Evolutionary conservation across 257 asterid genomes (phyloP).

Genomic region (Jacaranda mimosifolia): DNA sequence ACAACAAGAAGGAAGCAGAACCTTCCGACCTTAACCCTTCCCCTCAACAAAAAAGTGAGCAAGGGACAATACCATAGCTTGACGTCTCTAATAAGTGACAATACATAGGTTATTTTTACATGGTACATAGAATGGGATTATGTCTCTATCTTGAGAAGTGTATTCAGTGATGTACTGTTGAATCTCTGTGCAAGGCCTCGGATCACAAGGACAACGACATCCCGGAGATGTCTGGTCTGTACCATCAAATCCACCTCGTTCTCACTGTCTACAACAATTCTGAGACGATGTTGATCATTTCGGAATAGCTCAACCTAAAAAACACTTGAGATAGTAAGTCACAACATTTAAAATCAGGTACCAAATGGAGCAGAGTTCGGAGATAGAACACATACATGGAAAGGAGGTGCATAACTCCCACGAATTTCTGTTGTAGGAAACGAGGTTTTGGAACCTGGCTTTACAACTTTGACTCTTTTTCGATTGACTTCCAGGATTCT

Average conservation of each 20-base stretch:
- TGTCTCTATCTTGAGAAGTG: constrained; percentile 87
- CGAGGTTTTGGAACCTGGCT: constrained; percentile 96
- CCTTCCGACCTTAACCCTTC: constrained; percentile 22
- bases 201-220: constrained; percentile 86
- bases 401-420: constrained; percentile 91
- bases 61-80: background rate
- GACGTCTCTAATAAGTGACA: background rate
- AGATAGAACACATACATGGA: constrained; percentile 69
- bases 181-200: constrained; percentile 92
- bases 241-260: constrained; percentile 93
- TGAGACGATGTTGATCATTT: constrained; percentile 91
- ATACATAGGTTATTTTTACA: constrained; percentile 7
- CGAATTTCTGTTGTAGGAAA: constrained; percentile 92
- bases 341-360: background rate
- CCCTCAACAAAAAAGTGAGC: constrained; percentile 40
- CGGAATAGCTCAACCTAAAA: constrained; percentile 88
- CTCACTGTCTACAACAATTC: constrained; percentile 92
- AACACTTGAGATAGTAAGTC: background rate
- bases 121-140: constrained; percentile 16
- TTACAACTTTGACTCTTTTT: constrained; percentile 87
- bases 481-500: constrained; percentile 87
- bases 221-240: constrained; percentile 93
- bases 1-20: background rate
- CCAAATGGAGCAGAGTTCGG: background rate
- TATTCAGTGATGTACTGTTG: constrained; percentile 94